Evolutionary conservation across 331 rosid genomes (phyloP), one percentile per base, ranked within the genome.

Genomic region (Pyrus hybrid): DNA sequence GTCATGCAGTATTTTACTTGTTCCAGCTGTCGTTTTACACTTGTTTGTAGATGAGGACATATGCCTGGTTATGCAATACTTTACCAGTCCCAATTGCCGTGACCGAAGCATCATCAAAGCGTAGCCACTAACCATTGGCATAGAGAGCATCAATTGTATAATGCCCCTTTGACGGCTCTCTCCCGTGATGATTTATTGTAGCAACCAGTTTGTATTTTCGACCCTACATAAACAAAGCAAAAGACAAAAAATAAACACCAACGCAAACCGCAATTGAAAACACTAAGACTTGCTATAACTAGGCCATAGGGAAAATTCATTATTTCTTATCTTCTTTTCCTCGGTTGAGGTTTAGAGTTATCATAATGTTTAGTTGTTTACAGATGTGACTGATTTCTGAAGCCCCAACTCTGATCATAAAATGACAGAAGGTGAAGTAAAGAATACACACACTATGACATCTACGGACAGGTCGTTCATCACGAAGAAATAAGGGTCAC

Each of bases 161-260:
- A 80, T 92, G 97, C 29, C 93, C 88, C 84, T 95, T 92, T 25
- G 97, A 95, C 32, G 97, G 89, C 73, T 92, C 99, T 81, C 89
- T 77, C 54, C 99, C 99, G 64, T 90, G 97, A 86, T 94, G 99
- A 82, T 97, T 92, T 68, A 95, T 85, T 73, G 99, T 95, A 45
- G 97, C 90, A 75, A 92, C 97, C 32, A 95, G 97, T 81, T 90
- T 91, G 51, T 90, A 95, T 81, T 76, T 95, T 61, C 97, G 94
- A 58, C 88, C 83, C 88, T 86, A 37, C 20, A 66, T 32, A 22
- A 62, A 29, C 45, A 77, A 69, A 65, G 30, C 25, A 43, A 5
- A 10, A 21, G 2, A 10, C 1, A 9, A 30, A 29, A 16, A 29
- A 30, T 29, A 64, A 18, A 45, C 56, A 49, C 18, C 26, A n/a